Base-by-base conservation (phyloP, 148 eudicot species). In the Arbutus unedo region DNA sequence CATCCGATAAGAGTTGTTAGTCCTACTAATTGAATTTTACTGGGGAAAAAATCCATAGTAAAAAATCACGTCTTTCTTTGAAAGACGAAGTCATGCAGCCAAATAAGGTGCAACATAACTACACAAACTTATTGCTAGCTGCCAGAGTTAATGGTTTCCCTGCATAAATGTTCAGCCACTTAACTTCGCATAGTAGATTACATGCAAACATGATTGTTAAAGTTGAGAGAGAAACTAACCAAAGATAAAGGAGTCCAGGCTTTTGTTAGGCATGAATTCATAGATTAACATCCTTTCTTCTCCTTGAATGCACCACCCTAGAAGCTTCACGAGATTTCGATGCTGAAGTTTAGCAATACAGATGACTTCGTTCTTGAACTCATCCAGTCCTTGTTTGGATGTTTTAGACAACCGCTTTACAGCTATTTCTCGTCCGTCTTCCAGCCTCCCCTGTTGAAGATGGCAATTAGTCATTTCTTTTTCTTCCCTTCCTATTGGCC, bases 341-440 rank as follows among this genome's bases (percentile, higher is more conserved):
- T 85, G 87, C 70, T 85, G 87, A 9, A 85, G 87, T 59, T 77
- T 77, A 0, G 87, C 75, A 55, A 85, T 81, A 41, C 60, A 76
- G 10, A 50, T 21, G 14, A 85, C 87, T 77, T 85, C 87, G 56
- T 76, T 85, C 57, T 81, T 85, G 57, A 85, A 81, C 45, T 81
- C 87, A 19, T 82, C 44, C 1, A 59, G n/a, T 21, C 87, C 87
- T 70, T 85, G 87, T 59, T 23, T 77, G 2, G 87, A 85, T 13
- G 59, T 14, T 11, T 25, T 57, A 4, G 84, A 85, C 9, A 85
- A 76, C 64, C 87, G 44, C 67, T 85, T 85, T 6, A 85, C 82
- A 23, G 85, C 87, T 56, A 85, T 82, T 74, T 82, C 85, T 73
- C 19, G 18, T 79, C 87, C 82, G 0, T 49, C 84, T 15, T 60